These are phyloP conservation scores for Arthrinium puccinioides DNA, from an alignment of 2,329 filamentous ascomycete species.

Conservation along the genomic window DNA sequence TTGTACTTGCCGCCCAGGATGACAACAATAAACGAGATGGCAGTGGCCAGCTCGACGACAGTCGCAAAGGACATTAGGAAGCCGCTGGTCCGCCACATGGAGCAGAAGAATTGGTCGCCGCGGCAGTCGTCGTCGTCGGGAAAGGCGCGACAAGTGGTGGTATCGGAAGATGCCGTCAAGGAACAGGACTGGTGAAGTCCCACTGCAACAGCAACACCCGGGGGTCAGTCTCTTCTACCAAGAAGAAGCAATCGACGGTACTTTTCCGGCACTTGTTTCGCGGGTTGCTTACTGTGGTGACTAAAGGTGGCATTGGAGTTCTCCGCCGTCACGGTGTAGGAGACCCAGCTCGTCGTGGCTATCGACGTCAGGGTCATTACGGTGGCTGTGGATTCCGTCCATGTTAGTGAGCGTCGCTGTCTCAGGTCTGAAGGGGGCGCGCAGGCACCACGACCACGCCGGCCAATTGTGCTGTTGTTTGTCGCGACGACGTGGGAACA, in stretches of 20 bases:
- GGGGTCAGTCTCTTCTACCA: too few species aligned
- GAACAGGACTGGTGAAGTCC: slow-evolving; percentile 81
- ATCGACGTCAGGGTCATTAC: slow-evolving; percentile 65
- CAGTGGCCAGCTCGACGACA: slow-evolving; percentile 70
- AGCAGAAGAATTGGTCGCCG: slow-evolving; percentile 72
- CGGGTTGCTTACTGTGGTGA: too few species aligned
- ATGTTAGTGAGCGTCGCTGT: slow-evolving; percentile 29
- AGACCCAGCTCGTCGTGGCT: slow-evolving; percentile 63
- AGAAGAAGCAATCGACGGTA: too few species aligned
- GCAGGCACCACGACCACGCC: neutral
- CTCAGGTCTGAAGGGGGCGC: neutral
- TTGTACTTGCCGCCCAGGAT: slow-evolving; percentile 72
- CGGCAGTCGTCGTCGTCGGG: slow-evolving; percentile 62
- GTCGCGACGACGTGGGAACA: too few species aligned
- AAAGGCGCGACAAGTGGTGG: slow-evolving; percentile 57
- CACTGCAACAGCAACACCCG: too few species aligned
- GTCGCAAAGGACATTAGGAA: slow-evolving; percentile 82
- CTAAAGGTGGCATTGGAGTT: slow-evolving; percentile 36
- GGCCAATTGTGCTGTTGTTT: too few species aligned
- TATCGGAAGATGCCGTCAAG: slow-evolving; percentile 41
- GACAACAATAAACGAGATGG: slow-evolving; percentile 75
- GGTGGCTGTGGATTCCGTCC: slow-evolving; percentile 46
- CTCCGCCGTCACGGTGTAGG: slow-evolving; percentile 48
- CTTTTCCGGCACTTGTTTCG: too few species aligned
- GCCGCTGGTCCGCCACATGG: slow-evolving; percentile 81